Evolutionary conservation across 148 eudicot species (phyloP), one percentile per base, ranked within the genome.

Genomic region (Cornus suecica): DNA sequence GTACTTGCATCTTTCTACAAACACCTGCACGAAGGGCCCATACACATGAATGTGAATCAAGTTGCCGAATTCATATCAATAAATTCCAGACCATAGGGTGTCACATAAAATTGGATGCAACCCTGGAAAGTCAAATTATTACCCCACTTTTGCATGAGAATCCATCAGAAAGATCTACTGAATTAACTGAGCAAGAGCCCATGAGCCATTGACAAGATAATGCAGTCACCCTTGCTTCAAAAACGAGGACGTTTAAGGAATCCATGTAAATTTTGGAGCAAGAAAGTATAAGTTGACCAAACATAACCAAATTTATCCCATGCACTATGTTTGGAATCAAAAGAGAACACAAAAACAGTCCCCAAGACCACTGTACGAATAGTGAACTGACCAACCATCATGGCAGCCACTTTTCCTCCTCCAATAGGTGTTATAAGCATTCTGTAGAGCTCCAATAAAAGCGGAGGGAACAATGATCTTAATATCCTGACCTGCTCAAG

Each of bases 141-240:
- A 95, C 99, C 90, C 99, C 99, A 61, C 90, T 95, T 56, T 78
- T 82, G 77, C 76, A 80, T 0, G 93, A 82, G 54, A 92, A 87
- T 73, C 97, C 99, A 80, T 89, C 89, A 18, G 91, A 90, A 76
- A 91, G 91, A 63, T 82, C 84, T 66, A 95, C 89, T 22, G 88
- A 75, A 86, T 95, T 95, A 56, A 92, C 96, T 2, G 82, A 70
- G 83, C 97, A 95, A 0, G 91, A 84, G 70, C 97, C 99, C 99
- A 95, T 92, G 56, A 95, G 94, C 97, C 99, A 95, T 70, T 89
- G 97, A 72, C 97, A 95, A 74, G 99, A 87, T 27, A 92, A 25
- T 72, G 91, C 92, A 28, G 99, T 95, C 79, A 91, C 97, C 83
- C 91, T 89, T 74, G 99, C 99, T 95, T 79, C 76, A 77, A 70